Base-by-base conservation (phyloP, 495 filamentous ascomycete genomes). In the Viridothelium virens region DNA sequence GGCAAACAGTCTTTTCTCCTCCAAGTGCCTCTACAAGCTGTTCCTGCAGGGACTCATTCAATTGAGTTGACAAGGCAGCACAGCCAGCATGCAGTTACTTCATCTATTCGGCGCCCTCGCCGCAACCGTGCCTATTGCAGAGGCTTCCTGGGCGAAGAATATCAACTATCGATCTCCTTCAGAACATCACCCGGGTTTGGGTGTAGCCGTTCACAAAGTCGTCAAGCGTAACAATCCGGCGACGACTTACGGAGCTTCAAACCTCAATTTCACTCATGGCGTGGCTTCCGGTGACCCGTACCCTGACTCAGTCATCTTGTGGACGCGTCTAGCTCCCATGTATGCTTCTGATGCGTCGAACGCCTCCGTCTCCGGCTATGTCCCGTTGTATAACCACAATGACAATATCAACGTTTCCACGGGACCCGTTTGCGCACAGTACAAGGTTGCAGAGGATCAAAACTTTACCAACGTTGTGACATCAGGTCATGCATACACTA, bases 271-370 rank as follows among this genome's bases (percentile, higher is more conserved):
- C 72, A 89, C 86, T 7, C 87, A 89, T 67, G 84, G 86, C 66
- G 80, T 89, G 11, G 87, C 87, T n/a, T 86, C 84, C 18, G 87
- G 87, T 10, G 87, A 90, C 69, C 87, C 87, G 2, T 88, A 85
- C 69, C 73, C 83, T 16, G 74, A 83, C 69, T 85, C 82, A 25
- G 82, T 89, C 2, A 85, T 90, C 64, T 78, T 90, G 0, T 89
- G 87, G 86, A 88, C 87, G 0, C 76, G 87, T n/a, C 77, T 80
- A n/a, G 80, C 84, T 5, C 87, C 87, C 34, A 77, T 78, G 38
- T 66, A 64, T 36, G 80, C 79, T 11, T 83, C 85, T 63, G 85
- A 85, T 63, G 63, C 78, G 41, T 82, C 79, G 59, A 86, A 87
- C 66, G 72, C 79, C 14, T 85, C 84, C 7, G 82, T 84, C 12